phyloP scores from a whole-genome alignment of 176 grass and related monocot species.

The Aegilops umbellulata region DNA sequence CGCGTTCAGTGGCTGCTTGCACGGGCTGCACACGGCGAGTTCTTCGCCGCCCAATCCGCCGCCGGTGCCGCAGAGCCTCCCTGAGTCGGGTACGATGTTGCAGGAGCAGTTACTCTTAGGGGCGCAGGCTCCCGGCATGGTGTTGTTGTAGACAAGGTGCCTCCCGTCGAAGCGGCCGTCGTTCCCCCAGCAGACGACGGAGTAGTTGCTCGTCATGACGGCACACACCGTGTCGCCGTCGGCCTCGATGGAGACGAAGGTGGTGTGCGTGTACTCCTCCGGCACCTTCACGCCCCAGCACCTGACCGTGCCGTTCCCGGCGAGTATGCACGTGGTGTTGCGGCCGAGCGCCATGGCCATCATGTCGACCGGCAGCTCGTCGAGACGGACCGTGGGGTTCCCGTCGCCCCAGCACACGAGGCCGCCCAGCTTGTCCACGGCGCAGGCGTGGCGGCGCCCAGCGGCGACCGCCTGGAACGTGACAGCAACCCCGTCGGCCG shows the following conservation, averaged over 20 bases:
- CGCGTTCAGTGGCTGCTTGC: conserved; percentile 16
- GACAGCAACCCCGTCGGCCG: not conserved
- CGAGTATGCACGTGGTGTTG: conserved; percentile 69
- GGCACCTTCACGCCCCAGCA: conserved; percentile 66
- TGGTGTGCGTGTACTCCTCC: not conserved
- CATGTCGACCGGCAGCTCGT: conserved; percentile 32
- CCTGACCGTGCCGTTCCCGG: conserved; percentile 25
- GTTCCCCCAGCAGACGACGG: conserved; percentile 75
- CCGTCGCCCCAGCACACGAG: conserved; percentile 71
- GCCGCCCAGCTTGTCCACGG: conserved; percentile 30
- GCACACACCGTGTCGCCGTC: conserved; percentile 71
- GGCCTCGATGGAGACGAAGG: conserved; percentile 62
- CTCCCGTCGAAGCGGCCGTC: conserved; percentile 25
- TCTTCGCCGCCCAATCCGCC: conserved; percentile 21
- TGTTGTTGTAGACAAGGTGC: conserved; percentile 37
- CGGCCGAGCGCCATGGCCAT: conserved; percentile 53
- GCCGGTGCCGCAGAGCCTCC: conserved; percentile 42
- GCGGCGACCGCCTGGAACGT: conserved; percentile 41
- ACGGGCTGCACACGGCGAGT: conserved; percentile 59
- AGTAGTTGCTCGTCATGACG: conserved; percentile 47
- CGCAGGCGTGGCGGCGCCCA: conserved; percentile 59
- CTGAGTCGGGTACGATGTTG: conserved; percentile 32
- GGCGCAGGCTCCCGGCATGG: conserved; percentile 62
- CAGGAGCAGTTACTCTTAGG: conserved; percentile 20
- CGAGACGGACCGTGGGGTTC: not conserved